phyloP scores from a whole-genome alignment of 2,329 filamentous ascomycete genomes.

The Cryphonectria japonica region DNA sequence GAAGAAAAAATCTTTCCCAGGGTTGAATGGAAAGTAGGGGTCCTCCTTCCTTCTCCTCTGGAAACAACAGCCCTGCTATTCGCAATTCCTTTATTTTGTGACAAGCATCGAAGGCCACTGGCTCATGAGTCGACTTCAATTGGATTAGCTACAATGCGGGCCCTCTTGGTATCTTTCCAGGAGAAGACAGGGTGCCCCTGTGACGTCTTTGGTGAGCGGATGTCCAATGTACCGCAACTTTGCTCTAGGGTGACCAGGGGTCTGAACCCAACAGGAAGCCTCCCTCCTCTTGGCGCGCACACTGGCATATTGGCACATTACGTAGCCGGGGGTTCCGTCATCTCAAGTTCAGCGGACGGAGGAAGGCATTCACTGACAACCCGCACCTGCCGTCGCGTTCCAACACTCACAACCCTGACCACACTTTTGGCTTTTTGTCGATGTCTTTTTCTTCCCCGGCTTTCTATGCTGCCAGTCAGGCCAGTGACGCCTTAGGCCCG shows the following conservation, averaged over 20 bases:
- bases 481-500: neutral
- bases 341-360: neutral
- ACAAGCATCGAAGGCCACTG: neutral
- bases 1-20: neutral
- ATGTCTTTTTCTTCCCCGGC: neutral
- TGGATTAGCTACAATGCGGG: neutral
- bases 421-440: neutral
- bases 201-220: neutral
- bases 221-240: slow-evolving; percentile 1
- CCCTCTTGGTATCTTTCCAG: neutral
- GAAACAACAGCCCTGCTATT: neutral
- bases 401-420: neutral
- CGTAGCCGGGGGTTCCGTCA: neutral
- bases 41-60: neutral
- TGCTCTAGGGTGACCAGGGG: neutral
- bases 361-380: neutral
- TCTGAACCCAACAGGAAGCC: neutral
- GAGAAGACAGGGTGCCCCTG: slow-evolving; percentile 2
- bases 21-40: neutral
- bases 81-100: neutral
- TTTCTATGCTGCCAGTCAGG: neutral
- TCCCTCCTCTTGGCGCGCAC: neutral
- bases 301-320: neutral
- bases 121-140: neutral
- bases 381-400: neutral